phyloP scores from a whole-genome alignment of 164 flowering plant species.

The Liquidambar formosana region DNA sequence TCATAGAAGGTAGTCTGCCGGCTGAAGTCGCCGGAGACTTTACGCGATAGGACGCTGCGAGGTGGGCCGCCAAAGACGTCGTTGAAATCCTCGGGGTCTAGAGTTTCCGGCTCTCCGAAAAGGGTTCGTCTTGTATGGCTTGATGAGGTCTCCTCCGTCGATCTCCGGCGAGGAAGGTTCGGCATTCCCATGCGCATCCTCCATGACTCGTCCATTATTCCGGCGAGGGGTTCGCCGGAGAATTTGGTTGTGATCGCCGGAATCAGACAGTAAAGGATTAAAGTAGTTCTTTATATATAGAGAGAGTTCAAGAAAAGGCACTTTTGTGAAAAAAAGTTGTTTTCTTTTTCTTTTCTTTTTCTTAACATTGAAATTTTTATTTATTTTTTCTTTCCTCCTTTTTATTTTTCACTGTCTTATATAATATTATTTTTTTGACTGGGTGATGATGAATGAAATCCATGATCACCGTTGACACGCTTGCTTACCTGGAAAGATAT shows the following conservation, averaged over 20 bases:
- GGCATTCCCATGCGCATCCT: slow-evolving; percentile 52
- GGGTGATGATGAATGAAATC: neutral
- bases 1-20: slow-evolving; percentile 40
- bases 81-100: slow-evolving; percentile 52
- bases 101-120: slow-evolving; percentile 11
- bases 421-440: neutral
- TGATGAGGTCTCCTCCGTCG: slow-evolving; percentile 38
- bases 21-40: slow-evolving; percentile 39
- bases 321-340: neutral
- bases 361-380: neutral
- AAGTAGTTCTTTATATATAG: neutral
- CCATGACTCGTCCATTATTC: slow-evolving; percentile 77
- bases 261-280: neutral
- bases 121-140: neutral
- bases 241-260: neutral
- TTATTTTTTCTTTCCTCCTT: neutral
- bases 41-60: slow-evolving; percentile 45
- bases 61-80: slow-evolving; percentile 98
- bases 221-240: neutral
- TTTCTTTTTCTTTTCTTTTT: neutral
- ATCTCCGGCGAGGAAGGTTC: slow-evolving; percentile 33
- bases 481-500: slow-evolving; percentile 5
- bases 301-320: neutral
- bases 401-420: neutral
- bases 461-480: slow-evolving; percentile 9